Base-by-base conservation (phyloP, 805 yeast genomes). In the Ascoidea tarda region DNA sequence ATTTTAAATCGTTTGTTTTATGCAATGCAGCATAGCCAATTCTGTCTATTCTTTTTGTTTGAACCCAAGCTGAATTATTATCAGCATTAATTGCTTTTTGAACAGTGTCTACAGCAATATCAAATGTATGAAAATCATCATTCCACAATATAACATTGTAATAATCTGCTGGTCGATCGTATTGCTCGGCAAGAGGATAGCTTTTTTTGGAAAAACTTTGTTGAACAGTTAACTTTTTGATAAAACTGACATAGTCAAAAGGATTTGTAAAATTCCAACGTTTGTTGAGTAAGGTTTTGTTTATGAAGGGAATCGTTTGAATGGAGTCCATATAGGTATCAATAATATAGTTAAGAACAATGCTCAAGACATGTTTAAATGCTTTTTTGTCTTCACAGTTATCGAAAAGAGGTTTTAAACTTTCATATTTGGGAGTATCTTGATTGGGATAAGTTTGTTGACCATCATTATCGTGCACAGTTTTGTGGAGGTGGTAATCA, bases 91-190 rank as follows among this genome's bases (percentile, higher is more conserved):
- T 60, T 1, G 72, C 72, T 1, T 63, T 62, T 5, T 58, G 58
- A 45, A 81, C 70, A 4, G 79, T 78, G 10, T 65, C 63, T 16
- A 68, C 69, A 1, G 86, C 86, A 53, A 78, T 76, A 1, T 72
- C 69, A 57, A 74, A 77, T 59, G 78, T 76, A 60, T 86, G 93
- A 57, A 71, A 73, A 59, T 86, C 93, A 61, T 86, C 95, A 63
- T 86, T 86, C 84, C 90, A 86, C n/a, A 84, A 69, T 28, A 82
- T 61, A 38, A 84, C 68, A 47, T 70, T 66, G 68, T 75, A 81
- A 12, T 69, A 65, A 21, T 65, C 59, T 44, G 16, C 31, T 32
- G 57, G 49, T 21, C 28, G 28, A n/a, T 54, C 53, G 10, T 53
- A 42, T 28, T 32, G 44, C 14, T 38, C 14, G 14, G 8, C 14